Evolutionary conservation across 2,329 filamentous ascomycete species (phyloP), one percentile per base, ranked within the genome.

Genomic region (Phoma sp.): DNA sequence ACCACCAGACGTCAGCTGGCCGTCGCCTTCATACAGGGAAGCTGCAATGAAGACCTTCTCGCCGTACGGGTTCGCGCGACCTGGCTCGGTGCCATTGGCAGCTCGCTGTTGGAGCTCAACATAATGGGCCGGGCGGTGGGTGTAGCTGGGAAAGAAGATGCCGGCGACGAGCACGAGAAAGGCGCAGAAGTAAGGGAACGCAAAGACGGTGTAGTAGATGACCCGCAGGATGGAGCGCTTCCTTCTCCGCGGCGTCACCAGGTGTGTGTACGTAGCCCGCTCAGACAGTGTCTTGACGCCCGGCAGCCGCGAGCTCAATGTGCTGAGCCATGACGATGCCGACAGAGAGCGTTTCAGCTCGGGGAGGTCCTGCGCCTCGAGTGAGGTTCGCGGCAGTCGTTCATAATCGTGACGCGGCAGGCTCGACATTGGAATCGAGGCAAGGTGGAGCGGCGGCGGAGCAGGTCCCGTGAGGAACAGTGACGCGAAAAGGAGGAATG

Each of bases 1-100:
- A 25, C 78, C 75, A 1, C 88, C 88, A 6, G 79, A 75, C 0
- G 87, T 82, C 18, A 91, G 75, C 2, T 80, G 75, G 1, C 86
- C 87, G 6, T 78, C 77, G 18, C 79, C 77, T 64, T 91, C 88
- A 62, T 89, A 88, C 48, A 92, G 79, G 64, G 86, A 89, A 13
- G 88, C 84, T 1, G 86, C 86, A 46, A 92, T 89, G 66, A 89
- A 91, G n/a, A 91, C 78, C 64, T 86, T 88, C 69, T 91, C 86
- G 44, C 83, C 78, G 48, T 78, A 72, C 1, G 77, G 65, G 58
- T 86, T 86, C 7, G 78, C 83, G 41, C 81, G 68, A 3, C 76
- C 77, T 7, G 71, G 67, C 33, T 57, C 29, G 29, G 55, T 52
- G 18, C 60, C 61, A 3, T 57, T 57, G 7, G 67, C 55, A 0